Percentiles rank a stretch among this genome's conserved stretches.
These are phyloP conservation scores for Diaporthe humulicola DNA, from an alignment of 2,329 filamentous ascomycete species.

Conservation along the genomic window DNA sequence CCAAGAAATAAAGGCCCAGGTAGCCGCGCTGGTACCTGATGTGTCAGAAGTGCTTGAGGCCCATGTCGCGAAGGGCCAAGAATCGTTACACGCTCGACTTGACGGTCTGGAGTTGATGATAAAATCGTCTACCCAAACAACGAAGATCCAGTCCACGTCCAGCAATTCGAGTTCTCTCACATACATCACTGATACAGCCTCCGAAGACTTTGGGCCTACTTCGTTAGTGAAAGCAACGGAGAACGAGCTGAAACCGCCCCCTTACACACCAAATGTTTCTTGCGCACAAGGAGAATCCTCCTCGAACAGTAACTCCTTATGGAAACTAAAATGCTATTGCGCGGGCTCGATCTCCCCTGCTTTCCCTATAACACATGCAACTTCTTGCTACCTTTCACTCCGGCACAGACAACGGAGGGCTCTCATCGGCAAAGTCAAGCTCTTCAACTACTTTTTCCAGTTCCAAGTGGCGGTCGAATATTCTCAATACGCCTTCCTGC, in stretches of 20 bases:
- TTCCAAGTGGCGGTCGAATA: slow-evolving; percentile 1
- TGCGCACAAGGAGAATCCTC: background rate
- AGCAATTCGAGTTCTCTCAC: background rate
- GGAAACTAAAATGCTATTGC: background rate
- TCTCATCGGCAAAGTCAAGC: background rate
- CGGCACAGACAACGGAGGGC: background rate
- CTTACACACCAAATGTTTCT: background rate
- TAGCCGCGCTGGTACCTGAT: background rate
- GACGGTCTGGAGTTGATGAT: slow-evolving; percentile 2
- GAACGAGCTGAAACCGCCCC: background rate
- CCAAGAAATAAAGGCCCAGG: background rate
- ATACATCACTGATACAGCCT: background rate
- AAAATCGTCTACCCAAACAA: background rate
- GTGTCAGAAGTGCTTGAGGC: background rate
- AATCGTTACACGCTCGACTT: background rate
- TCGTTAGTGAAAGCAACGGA: background rate
- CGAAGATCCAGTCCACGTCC: background rate
- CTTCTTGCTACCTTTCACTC: slow-evolving; percentile 8
- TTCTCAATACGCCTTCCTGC: background rate
- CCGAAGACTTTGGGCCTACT: background rate
- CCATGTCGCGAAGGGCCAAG: background rate
- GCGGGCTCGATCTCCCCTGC: background rate
- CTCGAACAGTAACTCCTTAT: background rate
- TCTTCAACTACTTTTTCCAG: slow-evolving; percentile 15
- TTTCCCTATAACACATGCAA: background rate